Evolutionary conservation across 176 grass and related monocot genomes (phyloP), one percentile per base, ranked within the genome.

Genomic region (Oryza coarctata): DNA sequence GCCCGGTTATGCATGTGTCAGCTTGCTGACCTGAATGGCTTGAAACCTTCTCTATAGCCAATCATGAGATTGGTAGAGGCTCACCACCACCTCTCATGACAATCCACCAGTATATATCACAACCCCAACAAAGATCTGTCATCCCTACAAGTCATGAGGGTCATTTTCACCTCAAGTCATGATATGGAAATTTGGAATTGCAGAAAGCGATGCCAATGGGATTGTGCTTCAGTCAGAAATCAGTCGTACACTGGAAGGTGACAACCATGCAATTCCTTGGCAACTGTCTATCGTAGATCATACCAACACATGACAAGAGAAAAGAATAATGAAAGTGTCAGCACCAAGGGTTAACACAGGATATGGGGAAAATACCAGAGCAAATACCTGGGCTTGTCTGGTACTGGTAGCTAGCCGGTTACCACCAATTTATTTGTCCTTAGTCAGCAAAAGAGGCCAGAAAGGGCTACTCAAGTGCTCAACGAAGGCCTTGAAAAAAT

Each of bases 21-120:
- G 68, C 40, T 65, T 50, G 75, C 83, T 79, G 75, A 30, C 57
- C 57, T 72, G 40, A 61, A 79, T 50, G n/a, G n/a, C n/a, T 10
- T 60, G 55, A 60, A 60, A 60, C 55, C 55, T 60, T 60, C 55
- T 22, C n/a, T 3, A 0, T 57, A 0, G 20, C 6, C 36, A 41
- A 4, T 11, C 40, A 32, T 45, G 28, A 35, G 65, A 73, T 44
- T 36, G 55, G 69, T 57, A 13, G 55, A 32, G 32, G 18, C 12
- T 44, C 70, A 65, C 30, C 69, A 44, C 31, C 68, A 41, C 35
- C 38, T 36, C 23, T 13, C 20, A n/a, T 55, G 50, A 55, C 50
- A 22, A 55, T 55, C n/a, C 15, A 62, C 22, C 52, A 25, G 35
- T 60, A 60, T 60, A 60, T 60, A 9, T 55, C 20, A 55, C 22